These are phyloP conservation scores for Gymnopilus junonius DNA, from an alignment of 768 basidiomycete species.

Conservation along the genomic window DNA sequence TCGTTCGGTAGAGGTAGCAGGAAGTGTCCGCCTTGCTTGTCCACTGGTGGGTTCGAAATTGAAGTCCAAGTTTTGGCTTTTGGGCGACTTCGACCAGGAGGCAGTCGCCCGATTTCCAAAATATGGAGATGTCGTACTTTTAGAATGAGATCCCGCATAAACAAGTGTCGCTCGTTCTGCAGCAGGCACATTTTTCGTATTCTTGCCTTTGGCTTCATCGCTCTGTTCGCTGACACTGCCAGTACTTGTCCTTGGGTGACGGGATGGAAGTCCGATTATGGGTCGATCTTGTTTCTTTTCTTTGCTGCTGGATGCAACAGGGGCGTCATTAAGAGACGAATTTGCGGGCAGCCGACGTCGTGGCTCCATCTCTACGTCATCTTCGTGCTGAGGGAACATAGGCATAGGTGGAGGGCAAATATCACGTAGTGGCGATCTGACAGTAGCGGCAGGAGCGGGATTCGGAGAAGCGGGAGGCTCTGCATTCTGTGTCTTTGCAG, in stretches of 20 bases:
- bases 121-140: constrained; percentile 5
- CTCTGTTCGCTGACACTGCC: neutral
- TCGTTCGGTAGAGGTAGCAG: constrained; percentile 8
- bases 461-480: neutral
- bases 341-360: constrained; percentile 38
- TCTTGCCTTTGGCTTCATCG: neutral
- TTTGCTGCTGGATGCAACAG: neutral
- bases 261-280: constrained; percentile 17
- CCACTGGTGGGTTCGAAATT: constrained; percentile 20
- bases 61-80: constrained; percentile 15
- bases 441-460: constrained; percentile 7
- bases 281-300: constrained; percentile 12
- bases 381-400: constrained; percentile 27
- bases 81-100: constrained; percentile 1
- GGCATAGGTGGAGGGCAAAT: constrained; percentile 39
- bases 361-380: constrained; percentile 44
- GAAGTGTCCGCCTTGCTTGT: constrained; percentile 15
- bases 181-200: neutral
- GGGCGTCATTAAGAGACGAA: constrained; percentile 10
- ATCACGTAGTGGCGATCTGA: constrained; percentile 43
- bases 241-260: constrained; percentile 4
- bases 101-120: constrained; percentile 7
- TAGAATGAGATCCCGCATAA: constrained; percentile 2
- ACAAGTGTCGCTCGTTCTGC: constrained; percentile 18
- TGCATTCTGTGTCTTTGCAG: constrained; percentile 24